Evolutionary conservation across 164 flowering plant species (phyloP).

Genomic region (Dillenia turbinata): DNA sequence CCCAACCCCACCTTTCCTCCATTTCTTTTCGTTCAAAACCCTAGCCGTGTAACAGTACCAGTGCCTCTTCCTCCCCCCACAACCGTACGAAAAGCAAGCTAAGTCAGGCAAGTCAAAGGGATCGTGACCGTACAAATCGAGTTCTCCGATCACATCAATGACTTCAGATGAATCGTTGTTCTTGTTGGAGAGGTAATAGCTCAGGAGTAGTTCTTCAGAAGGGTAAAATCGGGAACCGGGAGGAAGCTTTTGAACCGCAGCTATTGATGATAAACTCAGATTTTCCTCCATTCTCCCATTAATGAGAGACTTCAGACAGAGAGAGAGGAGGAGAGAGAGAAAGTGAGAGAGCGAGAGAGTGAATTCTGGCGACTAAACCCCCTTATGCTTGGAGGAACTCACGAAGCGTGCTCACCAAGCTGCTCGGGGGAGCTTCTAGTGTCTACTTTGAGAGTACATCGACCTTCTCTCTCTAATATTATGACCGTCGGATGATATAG

Average conservation of each 20-base stretch:
- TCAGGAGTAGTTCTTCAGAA: conserved; percentile 39
- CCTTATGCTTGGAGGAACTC: no score
- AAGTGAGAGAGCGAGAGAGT: no score
- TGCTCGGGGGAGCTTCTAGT: no score
- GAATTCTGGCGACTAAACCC: no score
- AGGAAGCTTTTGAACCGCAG: conserved; percentile 14
- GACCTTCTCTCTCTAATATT: no score
- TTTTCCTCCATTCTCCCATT: no score
- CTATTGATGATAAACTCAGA: no score
- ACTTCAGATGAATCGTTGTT: conserved; percentile 16
- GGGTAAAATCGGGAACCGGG: conserved; percentile 58
- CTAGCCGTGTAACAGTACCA: conserved; percentile 43
- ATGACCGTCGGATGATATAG: no score
- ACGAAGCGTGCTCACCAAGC: no score
- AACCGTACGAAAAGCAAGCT: conserved; percentile 35
- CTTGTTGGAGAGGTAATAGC: conserved; percentile 38
- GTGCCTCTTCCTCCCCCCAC: conserved; percentile 41
- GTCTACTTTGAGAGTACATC: no score
- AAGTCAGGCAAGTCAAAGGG: conserved; percentile 45
- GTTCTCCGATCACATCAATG: conserved; percentile 28
- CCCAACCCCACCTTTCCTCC: conserved; percentile 36
- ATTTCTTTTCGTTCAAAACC: conserved; percentile 9
- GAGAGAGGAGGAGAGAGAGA: no score
- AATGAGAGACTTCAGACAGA: no score
- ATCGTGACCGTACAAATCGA: conserved; percentile 37